Evolutionary conservation across 2,329 filamentous ascomycete genomes (phyloP).

Genomic region (Clathrospora elynae): DNA sequence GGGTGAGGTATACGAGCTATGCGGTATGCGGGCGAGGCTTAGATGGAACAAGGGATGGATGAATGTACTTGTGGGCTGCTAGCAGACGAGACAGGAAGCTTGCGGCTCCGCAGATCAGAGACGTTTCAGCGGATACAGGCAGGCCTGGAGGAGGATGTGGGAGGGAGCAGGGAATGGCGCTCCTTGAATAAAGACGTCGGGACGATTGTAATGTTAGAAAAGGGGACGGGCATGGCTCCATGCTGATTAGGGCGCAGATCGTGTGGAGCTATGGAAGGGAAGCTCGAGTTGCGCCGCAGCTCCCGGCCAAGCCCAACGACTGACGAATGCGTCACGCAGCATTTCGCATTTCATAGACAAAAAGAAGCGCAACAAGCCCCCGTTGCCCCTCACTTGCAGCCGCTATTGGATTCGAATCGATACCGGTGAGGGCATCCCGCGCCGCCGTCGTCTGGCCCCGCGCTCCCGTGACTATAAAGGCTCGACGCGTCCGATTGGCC

Average conservation of each 20-base stretch:
- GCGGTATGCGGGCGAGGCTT: constrained; percentile 10
- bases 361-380: no score
- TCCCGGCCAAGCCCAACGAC: constrained; percentile 10
- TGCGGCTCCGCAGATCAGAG: constrained; percentile 25
- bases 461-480: constrained; percentile 5
- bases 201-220: constrained; percentile 33
- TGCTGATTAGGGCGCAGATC: constrained; percentile 27
- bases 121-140: constrained; percentile 34
- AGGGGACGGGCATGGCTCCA: constrained; percentile 29
- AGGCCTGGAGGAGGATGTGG: constrained; percentile 17
- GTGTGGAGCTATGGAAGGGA: constrained; percentile 15
- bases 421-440: no score
- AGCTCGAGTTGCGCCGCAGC: constrained; percentile 13
- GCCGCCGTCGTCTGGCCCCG: constrained; percentile 10
- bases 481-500: constrained; percentile 14
- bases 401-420: no score
- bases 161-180: constrained; percentile 36
- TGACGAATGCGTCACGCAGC: no score
- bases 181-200: constrained; percentile 21
- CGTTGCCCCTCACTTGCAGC: no score
- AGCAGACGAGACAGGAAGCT: constrained; percentile 20
- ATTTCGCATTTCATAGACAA: no score
- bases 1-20: constrained; percentile 4
- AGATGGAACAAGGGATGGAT: constrained; percentile 13
- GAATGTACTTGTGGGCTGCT: constrained; percentile 14